These are phyloP conservation scores for Ophiostoma australiae DNA, from an alignment of 2,329 filamentous ascomycete genomes.

Conservation along the genomic window DNA sequence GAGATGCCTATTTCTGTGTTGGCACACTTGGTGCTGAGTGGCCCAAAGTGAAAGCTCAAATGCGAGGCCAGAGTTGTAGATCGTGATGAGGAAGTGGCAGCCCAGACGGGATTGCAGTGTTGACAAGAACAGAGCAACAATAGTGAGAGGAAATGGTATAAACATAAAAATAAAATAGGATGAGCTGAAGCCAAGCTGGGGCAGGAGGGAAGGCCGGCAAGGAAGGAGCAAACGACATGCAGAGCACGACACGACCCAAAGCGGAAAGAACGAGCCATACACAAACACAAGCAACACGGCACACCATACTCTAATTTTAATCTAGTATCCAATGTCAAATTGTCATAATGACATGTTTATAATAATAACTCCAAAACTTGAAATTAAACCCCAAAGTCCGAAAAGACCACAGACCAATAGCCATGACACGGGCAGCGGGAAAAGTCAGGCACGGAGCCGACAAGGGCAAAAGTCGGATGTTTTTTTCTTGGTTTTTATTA, in stretches of 20 bases:
- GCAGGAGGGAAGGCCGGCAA: background rate
- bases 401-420: background rate
- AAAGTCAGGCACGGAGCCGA: background rate
- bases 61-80: background rate
- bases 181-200: no score
- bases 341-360: background rate
- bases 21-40: background rate
- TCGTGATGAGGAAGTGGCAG: background rate
- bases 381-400: background rate
- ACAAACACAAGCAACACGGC: slow-evolving; percentile 8
- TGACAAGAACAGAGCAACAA: background rate
- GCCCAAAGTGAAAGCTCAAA: background rate
- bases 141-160: background rate
- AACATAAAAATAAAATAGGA: background rate
- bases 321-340: no score
- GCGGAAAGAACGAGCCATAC: slow-evolving; percentile 6
- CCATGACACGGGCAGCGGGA: background rate
- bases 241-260: background rate
- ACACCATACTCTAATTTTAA: background rate
- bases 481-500: background rate
- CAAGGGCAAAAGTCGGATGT: background rate
- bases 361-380: background rate
- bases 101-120: background rate
- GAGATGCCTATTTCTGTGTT: background rate
- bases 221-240: slow-evolving; percentile 12